phyloP scores from a whole-genome alignment of 2,329 filamentous ascomycete genomes.

The Triangularia setosa region DNA sequence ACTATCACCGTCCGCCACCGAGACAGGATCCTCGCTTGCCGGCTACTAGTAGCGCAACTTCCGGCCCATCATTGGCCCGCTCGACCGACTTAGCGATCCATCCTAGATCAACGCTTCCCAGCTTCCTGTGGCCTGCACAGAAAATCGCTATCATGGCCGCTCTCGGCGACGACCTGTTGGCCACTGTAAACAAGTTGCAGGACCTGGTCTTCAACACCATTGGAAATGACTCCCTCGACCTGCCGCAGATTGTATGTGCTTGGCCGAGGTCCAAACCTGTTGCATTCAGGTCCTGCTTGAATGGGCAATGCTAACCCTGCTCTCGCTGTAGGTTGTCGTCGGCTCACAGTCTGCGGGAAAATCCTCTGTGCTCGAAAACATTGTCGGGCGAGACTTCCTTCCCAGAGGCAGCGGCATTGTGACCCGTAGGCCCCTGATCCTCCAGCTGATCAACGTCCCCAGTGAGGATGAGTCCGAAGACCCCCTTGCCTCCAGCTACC shows the following conservation, averaged over 20 bases:
- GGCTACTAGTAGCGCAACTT: background rate
- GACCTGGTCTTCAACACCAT: conserved; percentile 99
- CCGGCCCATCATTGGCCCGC: background rate
- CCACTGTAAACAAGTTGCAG: conserved; percentile 96
- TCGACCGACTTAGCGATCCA: background rate
- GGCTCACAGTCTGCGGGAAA: conserved; percentile 98
- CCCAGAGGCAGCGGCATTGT: conserved; percentile 96
- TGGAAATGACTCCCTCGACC: conserved; percentile 93
- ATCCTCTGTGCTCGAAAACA: conserved; percentile 97
- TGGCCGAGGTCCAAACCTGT: background rate
- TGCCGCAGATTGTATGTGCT: conserved; percentile 87
- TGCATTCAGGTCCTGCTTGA: background rate
- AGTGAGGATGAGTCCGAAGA: conserved; percentile 64
- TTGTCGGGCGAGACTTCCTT: conserved; percentile 94
- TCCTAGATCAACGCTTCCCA: background rate
- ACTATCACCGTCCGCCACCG: background rate
- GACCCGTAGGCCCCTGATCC: conserved; percentile 86
- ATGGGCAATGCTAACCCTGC: conserved; percentile 22
- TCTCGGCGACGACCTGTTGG: conserved; percentile 91
- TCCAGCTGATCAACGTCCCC: conserved; percentile 96
- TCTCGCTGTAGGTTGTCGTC: conserved; percentile 73
- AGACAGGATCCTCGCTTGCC: background rate
- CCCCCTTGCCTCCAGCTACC: conserved; percentile 67
- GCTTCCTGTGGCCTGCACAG: background rate
- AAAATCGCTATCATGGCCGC: conserved; percentile 66